These are phyloP conservation scores for Lupinus albus DNA, from an alignment of 306 rosid genomes.

Conservation along the genomic window DNA sequence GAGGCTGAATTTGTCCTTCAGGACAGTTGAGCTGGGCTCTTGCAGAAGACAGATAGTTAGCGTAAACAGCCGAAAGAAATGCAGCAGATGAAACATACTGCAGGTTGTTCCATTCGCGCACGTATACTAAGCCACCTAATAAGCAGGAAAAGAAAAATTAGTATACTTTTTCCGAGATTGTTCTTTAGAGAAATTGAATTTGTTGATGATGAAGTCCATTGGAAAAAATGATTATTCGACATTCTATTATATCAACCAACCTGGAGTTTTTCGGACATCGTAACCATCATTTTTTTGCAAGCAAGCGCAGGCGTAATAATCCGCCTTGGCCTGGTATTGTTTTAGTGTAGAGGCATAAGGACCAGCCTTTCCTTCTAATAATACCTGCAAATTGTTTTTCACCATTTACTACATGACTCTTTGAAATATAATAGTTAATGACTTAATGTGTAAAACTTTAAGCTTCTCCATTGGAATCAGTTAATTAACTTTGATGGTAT, in stretches of 20 bases:
- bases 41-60: conserved; percentile 61
- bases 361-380: conserved; percentile 71
- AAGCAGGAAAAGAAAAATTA: background rate
- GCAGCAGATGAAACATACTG: conserved; percentile 80
- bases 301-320: conserved; percentile 80
- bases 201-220: background rate
- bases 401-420: conserved; percentile 21
- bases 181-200: background rate
- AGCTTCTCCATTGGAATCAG: background rate
- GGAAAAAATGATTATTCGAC: background rate
- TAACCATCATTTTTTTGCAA: conserved; percentile 83
- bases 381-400: conserved; percentile 48
- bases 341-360: conserved; percentile 57
- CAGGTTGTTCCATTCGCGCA: conserved; percentile 85
- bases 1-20: conserved; percentile 66
- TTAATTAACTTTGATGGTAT: too few relatives aligned
- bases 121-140: conserved; percentile 73
- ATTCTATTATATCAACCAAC: conserved; percentile 41
- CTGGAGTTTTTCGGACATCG: conserved; percentile 72
- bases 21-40: conserved; percentile 70
- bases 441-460: background rate
- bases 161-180: background rate
- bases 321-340: conserved; percentile 89
- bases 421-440: conserved; percentile 3
- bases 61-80: conserved; percentile 69